These are phyloP conservation scores for Acorus gramineus DNA, from an alignment of 106 monocot species.

Conservation along the genomic window DNA sequence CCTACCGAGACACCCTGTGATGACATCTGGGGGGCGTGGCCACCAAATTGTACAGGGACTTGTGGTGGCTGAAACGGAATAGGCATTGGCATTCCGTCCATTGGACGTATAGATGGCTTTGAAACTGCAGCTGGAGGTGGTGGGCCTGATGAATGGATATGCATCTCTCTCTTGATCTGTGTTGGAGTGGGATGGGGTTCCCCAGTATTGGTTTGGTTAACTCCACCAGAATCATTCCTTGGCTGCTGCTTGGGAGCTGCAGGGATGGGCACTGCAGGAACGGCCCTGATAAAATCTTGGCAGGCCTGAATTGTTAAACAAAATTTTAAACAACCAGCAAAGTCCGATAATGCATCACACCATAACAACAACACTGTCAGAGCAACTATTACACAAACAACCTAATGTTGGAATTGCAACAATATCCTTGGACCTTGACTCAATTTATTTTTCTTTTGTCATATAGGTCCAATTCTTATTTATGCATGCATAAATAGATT, in stretches of 20 bases:
- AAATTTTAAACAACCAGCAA: background rate
- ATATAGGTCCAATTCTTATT: too few relatives aligned
- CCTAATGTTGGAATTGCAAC: too few relatives aligned
- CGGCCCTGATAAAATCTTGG: conserved; percentile 26
- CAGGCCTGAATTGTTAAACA: conserved; percentile 23
- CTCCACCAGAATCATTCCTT: conserved; percentile 17
- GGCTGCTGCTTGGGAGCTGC: conserved; percentile 20
- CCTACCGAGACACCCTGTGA: conserved; percentile 8
- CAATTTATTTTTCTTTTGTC: too few relatives aligned
- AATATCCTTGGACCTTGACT: too few relatives aligned
- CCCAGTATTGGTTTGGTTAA: conserved; percentile 16
- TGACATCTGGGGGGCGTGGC: conserved; percentile 7
- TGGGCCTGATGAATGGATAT: conserved; percentile 11
- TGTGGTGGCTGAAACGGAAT: conserved; percentile 54
- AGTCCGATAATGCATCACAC: too few relatives aligned
- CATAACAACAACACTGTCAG: too few relatives aligned
- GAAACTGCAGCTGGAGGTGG: conserved; percentile 6
- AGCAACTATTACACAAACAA: too few relatives aligned
- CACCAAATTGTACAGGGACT: conserved; percentile 55
- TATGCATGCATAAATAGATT: too few relatives aligned
- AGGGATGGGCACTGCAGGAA: conserved; percentile 24
- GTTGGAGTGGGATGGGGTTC: conserved; percentile 16
- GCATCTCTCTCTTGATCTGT: conserved; percentile 38
- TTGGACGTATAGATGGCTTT: conserved; percentile 26
- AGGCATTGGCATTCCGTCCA: conserved; percentile 32